Percentiles rank a stretch among this genome's conserved stretches.
phyloP scores from a whole-genome alignment of 1,284 basidiomycete genomes.

The Apiotrichum gracile region DNA sequence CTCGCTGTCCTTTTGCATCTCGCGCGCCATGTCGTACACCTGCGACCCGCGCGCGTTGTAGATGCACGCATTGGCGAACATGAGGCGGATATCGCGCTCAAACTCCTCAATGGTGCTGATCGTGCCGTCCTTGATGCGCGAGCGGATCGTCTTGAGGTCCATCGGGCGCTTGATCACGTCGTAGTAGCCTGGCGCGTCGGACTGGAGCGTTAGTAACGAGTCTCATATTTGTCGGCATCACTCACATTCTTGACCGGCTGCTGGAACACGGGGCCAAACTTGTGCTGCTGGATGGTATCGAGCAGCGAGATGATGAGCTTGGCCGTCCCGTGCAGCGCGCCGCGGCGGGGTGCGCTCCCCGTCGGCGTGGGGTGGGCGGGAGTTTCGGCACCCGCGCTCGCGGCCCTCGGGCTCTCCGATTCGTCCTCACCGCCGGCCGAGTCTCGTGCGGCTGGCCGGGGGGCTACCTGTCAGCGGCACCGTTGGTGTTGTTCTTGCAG shows the following conservation, averaged over 20 bases:
- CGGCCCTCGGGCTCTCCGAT: neutral
- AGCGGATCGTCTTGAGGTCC: constrained; percentile 84
- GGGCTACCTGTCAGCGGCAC: constrained; percentile 30
- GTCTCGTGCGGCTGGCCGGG: constrained; percentile 24
- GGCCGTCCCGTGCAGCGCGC: constrained; percentile 52
- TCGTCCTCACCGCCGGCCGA: constrained; percentile 23
- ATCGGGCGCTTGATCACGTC: constrained; percentile 86
- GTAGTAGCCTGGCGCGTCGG: constrained; percentile 67
- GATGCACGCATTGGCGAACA: constrained; percentile 96
- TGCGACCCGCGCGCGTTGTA: constrained; percentile 80
- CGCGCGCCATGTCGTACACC: constrained; percentile 80
- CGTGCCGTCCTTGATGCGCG: constrained; percentile 69
- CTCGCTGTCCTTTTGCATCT: constrained; percentile 86
- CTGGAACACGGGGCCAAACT: constrained; percentile 81
- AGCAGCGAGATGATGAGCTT: constrained; percentile 72
- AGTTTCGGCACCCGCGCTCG: constrained; percentile 4
- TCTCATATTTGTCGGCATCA: neutral
- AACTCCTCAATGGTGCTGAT: constrained; percentile 77
- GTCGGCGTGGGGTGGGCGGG: constrained; percentile 3
- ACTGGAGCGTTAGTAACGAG: constrained; percentile 1
- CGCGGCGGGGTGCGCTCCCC: constrained; percentile 3
- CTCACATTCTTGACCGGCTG: constrained; percentile 70
- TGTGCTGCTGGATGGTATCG: constrained; percentile 72
- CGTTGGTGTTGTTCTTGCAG: constrained; percentile 2
- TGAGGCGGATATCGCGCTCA: constrained; percentile 79